Percentiles rank a stretch among this genome's conserved stretches.
These are phyloP conservation scores for Paramecium caudatum DNA, from an alignment of 73 alveolate species.

Conservation along the genomic window DNA sequence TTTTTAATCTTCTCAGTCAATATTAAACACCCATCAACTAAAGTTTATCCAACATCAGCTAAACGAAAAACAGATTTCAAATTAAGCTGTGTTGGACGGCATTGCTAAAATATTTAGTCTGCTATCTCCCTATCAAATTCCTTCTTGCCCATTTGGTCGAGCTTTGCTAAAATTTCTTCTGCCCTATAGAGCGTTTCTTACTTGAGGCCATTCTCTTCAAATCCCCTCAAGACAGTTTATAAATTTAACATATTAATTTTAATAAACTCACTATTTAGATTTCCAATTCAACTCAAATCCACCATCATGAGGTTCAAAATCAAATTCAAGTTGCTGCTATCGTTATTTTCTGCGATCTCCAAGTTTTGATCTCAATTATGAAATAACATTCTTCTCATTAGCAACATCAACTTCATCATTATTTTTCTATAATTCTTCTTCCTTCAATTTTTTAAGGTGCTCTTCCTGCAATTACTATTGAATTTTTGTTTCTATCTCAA, in stretches of 20 bases:
- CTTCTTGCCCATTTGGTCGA: neutral
- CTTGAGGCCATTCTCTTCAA: constrained; percentile 49
- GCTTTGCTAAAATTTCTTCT: constrained; percentile 17
- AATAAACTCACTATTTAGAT: too few relatives aligned
- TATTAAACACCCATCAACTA: neutral
- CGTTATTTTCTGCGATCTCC: neutral
- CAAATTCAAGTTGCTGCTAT: neutral
- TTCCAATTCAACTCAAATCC: neutral
- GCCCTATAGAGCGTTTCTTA: constrained; percentile 21
- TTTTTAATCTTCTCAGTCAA: neutral
- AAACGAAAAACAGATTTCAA: constrained; percentile 1
- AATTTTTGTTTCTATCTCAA: neutral
- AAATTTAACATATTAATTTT: constrained; percentile 56
- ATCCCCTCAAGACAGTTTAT: constrained; percentile 32
- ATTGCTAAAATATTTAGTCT: constrained; percentile 10
- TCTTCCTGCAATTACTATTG: constrained; percentile 6
- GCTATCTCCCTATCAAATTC: constrained; percentile 64
- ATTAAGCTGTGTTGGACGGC: constrained; percentile 1
- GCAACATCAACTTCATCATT: neutral
- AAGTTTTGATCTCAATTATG: neutral
- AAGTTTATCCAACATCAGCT: constrained; percentile 44
- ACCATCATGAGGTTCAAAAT: neutral
- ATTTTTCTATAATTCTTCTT: neutral
- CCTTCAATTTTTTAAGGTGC: neutral
- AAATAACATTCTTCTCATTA: neutral